phyloP scores from a whole-genome alignment of 2,329 filamentous ascomycete genomes.

The Neophaeococcomyces aloes region DNA sequence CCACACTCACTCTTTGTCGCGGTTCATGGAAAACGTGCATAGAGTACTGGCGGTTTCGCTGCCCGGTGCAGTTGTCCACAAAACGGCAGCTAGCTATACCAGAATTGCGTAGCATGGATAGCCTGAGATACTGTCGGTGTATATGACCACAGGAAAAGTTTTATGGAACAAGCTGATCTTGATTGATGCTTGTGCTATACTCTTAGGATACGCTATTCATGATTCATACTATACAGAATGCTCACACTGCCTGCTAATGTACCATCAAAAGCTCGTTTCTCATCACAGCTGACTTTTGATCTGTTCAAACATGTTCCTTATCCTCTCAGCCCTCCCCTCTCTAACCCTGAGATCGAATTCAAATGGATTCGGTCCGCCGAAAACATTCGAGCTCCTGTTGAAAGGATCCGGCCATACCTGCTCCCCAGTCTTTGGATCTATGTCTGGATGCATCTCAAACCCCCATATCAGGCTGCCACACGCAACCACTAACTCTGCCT shows the following conservation, averaged over 20 bases:
- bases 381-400: conserved; percentile 18
- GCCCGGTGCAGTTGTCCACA: too few relatives aligned
- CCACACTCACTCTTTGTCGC: too few relatives aligned
- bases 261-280: background rate
- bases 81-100: too few relatives aligned
- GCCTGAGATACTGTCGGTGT: too few relatives aligned
- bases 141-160: too few relatives aligned
- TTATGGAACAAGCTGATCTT: too few relatives aligned
- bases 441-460: conserved; percentile 18
- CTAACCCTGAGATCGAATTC: background rate
- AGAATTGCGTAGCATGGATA: too few relatives aligned
- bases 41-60: too few relatives aligned
- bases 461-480: conserved; percentile 21
- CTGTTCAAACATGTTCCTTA: background rate
- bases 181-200: too few relatives aligned
- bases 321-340: background rate
- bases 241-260: background rate
- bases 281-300: background rate
- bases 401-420: conserved; percentile 18
- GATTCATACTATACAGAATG: background rate
- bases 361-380: conserved; percentile 1
- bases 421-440: conserved; percentile 14
- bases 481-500: conserved; percentile 21
- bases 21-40: too few relatives aligned
- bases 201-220: background rate